Evolutionary conservation across 2,329 filamentous ascomycete genomes (phyloP).

Genomic region (Colletotrichum sp.): DNA sequence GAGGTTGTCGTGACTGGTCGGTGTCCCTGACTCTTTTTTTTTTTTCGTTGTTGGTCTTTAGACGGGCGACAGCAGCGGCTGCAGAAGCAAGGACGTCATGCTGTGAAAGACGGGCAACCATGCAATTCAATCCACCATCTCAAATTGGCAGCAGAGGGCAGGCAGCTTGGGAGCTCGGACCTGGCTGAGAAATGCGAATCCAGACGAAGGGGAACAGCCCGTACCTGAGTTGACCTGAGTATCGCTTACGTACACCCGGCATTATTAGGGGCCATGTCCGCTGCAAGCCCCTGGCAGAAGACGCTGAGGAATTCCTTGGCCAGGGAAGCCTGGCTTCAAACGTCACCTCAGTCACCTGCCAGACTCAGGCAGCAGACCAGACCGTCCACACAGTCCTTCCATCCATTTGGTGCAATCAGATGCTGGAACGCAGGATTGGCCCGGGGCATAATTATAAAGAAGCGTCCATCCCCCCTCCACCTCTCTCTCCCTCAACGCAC

Average conservation of each 20-base stretch:
- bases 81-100: constrained; percentile 11
- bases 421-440: not conserved
- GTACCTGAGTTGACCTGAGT: not conserved
- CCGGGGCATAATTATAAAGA: not conserved
- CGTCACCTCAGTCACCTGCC: not conserved
- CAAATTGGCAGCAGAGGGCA: not conserved
- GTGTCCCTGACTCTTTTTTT: not conserved
- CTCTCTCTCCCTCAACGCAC: not conserved
- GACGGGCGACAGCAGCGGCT: not conserved
- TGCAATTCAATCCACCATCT: not conserved
- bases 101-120: not conserved
- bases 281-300: not conserved
- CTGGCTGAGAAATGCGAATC: not conserved
- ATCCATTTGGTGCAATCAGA: not conserved
- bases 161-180: not conserved
- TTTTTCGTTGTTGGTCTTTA: not conserved
- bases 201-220: not conserved
- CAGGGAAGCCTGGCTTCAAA: not conserved
- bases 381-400: not conserved
- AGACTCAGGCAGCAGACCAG: not conserved
- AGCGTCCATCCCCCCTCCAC: not conserved
- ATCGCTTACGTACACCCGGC: not conserved
- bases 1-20: not conserved
- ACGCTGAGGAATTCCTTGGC: not conserved
- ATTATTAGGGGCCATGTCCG: not conserved